Base-by-base conservation (phyloP, 2,329 filamentous ascomycete genomes). In the Thermomyces lanuginosus region DNA sequence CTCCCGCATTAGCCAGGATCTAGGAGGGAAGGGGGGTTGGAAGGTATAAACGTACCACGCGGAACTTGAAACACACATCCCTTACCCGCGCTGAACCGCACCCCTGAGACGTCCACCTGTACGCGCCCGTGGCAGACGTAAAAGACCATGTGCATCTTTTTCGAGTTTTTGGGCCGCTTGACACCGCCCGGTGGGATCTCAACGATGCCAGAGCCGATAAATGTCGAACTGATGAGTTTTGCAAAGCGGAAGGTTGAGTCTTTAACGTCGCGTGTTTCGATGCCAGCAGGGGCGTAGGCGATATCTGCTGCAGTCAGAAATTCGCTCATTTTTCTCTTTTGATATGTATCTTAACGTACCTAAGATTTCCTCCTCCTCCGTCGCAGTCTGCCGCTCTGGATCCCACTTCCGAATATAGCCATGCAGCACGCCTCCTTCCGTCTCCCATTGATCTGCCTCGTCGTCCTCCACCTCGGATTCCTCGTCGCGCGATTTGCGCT, bases 81-180 rank as follows among this genome's bases (percentile, higher is more conserved):
- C 40, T 78, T 82, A 19, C 75, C 72, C 37, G 92, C 83, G 30
- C 76, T 72, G 48, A 98, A 95, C 32, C 53, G 51, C 5, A 58
- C 49, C 4, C 52, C 53, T 5, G 49, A 52, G 8, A 58, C 78
- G 15, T 72, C 77, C 11, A 92, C 84, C 37, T 72, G 63, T 11
- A 93, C 82, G 37, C 77, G 73, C 12, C 89, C 89, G 22, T 69
- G 67, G 40, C 82, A 76, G 16, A 98, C 77, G 42, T 92, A 93
- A 52, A 95, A 95, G 1, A 79, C 75, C 76, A 98, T 89, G 47
- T 93, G 83, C 81, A 93, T 95, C 58, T 79, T 84, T 36, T 86
- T 69, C 18, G 79, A 78, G 53, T 93, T 95, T 64, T 95, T 95
- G 25, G 76, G 70, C 40, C 75, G 72, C 61, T 98, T 98, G 46